These are phyloP conservation scores for Penicillium sp. DNA, from an alignment of 2,329 filamentous ascomycete genomes.

Conservation along the genomic window DNA sequence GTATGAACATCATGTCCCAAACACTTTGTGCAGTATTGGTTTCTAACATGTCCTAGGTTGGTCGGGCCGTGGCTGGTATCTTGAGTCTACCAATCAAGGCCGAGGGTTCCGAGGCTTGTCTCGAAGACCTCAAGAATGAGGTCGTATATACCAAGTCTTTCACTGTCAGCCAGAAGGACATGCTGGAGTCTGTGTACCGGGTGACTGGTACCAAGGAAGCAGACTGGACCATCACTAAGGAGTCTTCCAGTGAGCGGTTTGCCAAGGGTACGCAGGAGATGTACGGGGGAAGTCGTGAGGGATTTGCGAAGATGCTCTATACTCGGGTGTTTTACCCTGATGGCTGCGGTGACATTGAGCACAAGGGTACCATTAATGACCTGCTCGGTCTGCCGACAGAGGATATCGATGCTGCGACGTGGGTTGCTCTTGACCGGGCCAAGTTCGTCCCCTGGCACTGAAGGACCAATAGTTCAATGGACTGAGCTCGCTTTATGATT, in stretches of 20 bases:
- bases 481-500: not conserved
- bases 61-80: slow-evolving; percentile 55
- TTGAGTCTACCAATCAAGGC: slow-evolving; percentile 44
- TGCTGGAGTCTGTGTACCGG: slow-evolving; percentile 36
- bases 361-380: slow-evolving; percentile 55
- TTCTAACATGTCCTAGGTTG: slow-evolving; percentile 49
- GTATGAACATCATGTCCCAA: slow-evolving; percentile 44
- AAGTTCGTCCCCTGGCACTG: not conserved
- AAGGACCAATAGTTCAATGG: not conserved
- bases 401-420: slow-evolving; percentile 63
- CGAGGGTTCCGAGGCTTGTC: slow-evolving; percentile 15
- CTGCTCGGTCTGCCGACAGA: slow-evolving; percentile 62
- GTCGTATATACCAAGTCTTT: slow-evolving; percentile 30
- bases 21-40: slow-evolving; percentile 39
- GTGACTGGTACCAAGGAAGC: slow-evolving; percentile 30
- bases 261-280: slow-evolving; percentile 53
- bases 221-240: slow-evolving; percentile 56
- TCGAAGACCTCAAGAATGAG: slow-evolving; percentile 25
- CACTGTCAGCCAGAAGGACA: slow-evolving; percentile 31
- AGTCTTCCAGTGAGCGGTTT: slow-evolving; percentile 55
- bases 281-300: slow-evolving; percentile 49
- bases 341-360: slow-evolving; percentile 45
- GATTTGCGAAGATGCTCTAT: slow-evolving; percentile 60
- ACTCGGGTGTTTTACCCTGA: slow-evolving; percentile 58
- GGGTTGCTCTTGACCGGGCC: slow-evolving; percentile 48